Evolutionary conservation across 352 stramenopile species (phyloP).

Genomic region (Phytophthora uliginosa): DNA sequence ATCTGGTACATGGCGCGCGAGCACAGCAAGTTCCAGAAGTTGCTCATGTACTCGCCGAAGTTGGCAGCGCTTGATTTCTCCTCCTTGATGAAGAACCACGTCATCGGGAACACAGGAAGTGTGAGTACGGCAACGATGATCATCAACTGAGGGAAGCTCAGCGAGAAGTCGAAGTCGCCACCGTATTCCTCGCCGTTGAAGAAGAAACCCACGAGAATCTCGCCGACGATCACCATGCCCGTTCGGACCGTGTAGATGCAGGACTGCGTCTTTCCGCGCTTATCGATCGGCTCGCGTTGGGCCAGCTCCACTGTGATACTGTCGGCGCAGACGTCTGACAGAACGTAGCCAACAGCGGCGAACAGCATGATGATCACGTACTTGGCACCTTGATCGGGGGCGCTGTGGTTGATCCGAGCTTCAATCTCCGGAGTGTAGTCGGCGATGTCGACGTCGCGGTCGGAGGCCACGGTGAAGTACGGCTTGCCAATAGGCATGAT

Average conservation of each 20-base stretch:
- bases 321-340: slow-evolving; percentile 78
- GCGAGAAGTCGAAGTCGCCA: slow-evolving; percentile 57
- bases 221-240: slow-evolving; percentile 39
- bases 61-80: slow-evolving; percentile 25
- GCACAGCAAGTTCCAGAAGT: slow-evolving; percentile 36
- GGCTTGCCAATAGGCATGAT: slow-evolving; percentile 28
- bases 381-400: slow-evolving; percentile 23
- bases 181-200: slow-evolving; percentile 69
- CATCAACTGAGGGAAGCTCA: slow-evolving; percentile 61
- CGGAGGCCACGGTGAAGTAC: slow-evolving; percentile 43
- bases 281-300: slow-evolving; percentile 48
- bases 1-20: slow-evolving; percentile 49
- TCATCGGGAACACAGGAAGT: slow-evolving; percentile 29
- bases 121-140: slow-evolving; percentile 39
- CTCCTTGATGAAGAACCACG: slow-evolving; percentile 44
- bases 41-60: slow-evolving; percentile 29
- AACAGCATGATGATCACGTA: slow-evolving; percentile 75
- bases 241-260: slow-evolving; percentile 56
- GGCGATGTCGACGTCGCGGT: slow-evolving; percentile 20
- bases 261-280: slow-evolving; percentile 50
- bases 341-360: slow-evolving; percentile 76
- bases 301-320: slow-evolving; percentile 49
- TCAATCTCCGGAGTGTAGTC: slow-evolving; percentile 37
- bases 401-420: slow-evolving; percentile 19
- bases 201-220: slow-evolving; percentile 44